A percentile compares a stretch with the other conserved stretches of the same genome.
Conservation (phyloP, 208 protist species). For the Crithidia mellificae region DNA sequence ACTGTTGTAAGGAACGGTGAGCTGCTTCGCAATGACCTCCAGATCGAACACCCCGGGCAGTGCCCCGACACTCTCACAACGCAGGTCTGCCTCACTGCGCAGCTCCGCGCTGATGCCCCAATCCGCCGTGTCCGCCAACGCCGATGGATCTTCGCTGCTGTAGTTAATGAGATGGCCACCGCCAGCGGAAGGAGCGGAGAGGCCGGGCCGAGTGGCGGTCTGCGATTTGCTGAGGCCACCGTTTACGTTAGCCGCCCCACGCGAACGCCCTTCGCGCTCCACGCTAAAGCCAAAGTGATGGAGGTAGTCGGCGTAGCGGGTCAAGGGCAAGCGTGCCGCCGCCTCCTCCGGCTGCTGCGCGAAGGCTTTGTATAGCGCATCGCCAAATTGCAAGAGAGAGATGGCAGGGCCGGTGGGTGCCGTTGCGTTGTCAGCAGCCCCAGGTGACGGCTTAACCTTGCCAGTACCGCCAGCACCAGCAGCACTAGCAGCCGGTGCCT, state of each 20-base stretch:
- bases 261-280: conserved; percentile 42
- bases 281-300: conserved; percentile 86
- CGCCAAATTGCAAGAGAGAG: conserved; percentile 51
- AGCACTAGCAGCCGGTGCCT: neutral
- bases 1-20: conserved; percentile 45
- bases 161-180: conserved; percentile 7
- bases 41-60: conserved; percentile 18
- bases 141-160: conserved; percentile 11
- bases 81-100: conserved; percentile 44
- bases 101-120: conserved; percentile 52
- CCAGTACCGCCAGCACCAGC: neutral
- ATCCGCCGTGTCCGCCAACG: conserved; percentile 34
- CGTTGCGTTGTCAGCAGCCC: neutral
- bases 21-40: conserved; percentile 30
- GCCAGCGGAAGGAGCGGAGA: neutral
- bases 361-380: conserved; percentile 45
- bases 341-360: conserved; percentile 10
- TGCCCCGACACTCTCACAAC: conserved; percentile 25
- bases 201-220: neutral
- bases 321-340: conserved; percentile 40
- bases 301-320: conserved; percentile 77
- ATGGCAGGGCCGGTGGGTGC: neutral
- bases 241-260: neutral
- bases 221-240: neutral
- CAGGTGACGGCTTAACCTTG: conserved; percentile 1